Conservation (phyloP, 208 protist genomes). For the Leptomonas seymouri region DNA sequence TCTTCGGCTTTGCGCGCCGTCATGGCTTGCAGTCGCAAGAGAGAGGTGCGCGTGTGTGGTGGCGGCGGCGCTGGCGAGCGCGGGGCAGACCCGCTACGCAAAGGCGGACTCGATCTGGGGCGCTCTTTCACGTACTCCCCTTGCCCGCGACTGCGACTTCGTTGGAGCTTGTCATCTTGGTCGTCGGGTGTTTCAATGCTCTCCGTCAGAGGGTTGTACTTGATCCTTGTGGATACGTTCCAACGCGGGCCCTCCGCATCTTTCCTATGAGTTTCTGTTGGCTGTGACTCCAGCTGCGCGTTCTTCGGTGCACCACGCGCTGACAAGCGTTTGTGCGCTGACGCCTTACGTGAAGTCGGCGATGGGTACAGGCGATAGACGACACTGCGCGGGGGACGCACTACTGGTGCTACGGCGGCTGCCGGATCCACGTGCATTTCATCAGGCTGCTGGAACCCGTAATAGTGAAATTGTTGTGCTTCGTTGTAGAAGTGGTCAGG, state of each 20-base stretch:
- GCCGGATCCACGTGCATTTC: background rate
- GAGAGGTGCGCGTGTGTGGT: constrained; percentile 25
- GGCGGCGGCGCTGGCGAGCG: background rate
- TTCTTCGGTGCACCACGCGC: too few species aligned
- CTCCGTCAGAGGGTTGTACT: background rate
- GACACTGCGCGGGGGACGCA: constrained; percentile 1
- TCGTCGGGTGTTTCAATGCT: background rate
- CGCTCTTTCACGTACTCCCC: background rate
- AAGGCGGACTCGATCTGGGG: background rate
- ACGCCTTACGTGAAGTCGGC: background rate
- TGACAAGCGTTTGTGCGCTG: too few species aligned
- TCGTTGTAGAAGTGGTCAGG: too few species aligned
- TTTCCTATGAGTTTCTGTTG: too few species aligned
- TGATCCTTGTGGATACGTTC: constrained; percentile 7
- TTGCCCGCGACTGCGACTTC: background rate
- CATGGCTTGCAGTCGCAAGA: constrained; percentile 21
- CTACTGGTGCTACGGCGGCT: background rate
- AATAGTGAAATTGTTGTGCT: background rate
- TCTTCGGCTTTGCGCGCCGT: constrained; percentile 14
- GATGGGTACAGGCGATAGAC: constrained; percentile 6
- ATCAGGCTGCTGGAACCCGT: background rate
- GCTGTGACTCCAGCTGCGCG: too few species aligned
- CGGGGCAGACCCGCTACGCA: background rate
- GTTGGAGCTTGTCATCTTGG: background rate
- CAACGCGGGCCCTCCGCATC: background rate